These are phyloP conservation scores for Saturnispora ahearnii DNA, from an alignment of 805 yeast genomes.

Conservation along the genomic window DNA sequence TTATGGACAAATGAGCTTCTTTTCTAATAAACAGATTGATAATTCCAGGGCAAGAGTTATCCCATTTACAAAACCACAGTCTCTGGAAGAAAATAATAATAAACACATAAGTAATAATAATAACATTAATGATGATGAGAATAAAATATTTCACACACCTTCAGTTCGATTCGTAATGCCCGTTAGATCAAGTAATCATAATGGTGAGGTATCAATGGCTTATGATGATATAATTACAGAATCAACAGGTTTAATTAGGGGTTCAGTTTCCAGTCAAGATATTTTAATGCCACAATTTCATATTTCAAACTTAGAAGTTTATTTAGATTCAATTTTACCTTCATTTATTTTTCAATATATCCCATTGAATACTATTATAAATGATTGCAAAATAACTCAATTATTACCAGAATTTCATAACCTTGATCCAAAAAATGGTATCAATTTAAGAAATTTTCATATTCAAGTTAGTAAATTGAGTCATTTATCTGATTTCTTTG, in stretches of 20 bases:
- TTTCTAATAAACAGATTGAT: conserved; percentile 17
- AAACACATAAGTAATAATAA: background rate
- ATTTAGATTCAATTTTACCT: conserved; percentile 23
- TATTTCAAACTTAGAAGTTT: conserved; percentile 21
- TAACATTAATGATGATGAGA: background rate
- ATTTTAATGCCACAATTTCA: conserved; percentile 38
- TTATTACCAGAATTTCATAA: conserved; percentile 46
- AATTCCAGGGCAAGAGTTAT: conserved; percentile 10
- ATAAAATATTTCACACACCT: conserved; percentile 15
- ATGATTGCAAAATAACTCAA: conserved; percentile 36
- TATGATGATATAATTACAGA: conserved; percentile 27
- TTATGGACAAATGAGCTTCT: conserved; percentile 43
- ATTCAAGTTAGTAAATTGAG: conserved; percentile 79
- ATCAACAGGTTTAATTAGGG: conserved; percentile 41
- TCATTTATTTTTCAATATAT: conserved; percentile 15
- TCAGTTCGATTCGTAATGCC: conserved; percentile 22
- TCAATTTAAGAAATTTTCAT: conserved; percentile 75
- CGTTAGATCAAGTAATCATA: conserved; percentile 24
- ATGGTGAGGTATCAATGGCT: conserved; percentile 23
- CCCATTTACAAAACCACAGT: conserved; percentile 9
- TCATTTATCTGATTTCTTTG: conserved; percentile 60
- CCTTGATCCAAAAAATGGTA: conserved; percentile 63
- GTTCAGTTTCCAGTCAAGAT: conserved; percentile 47
- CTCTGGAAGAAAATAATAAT: conserved; percentile 5
- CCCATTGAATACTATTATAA: conserved; percentile 26